These are phyloP conservation scores for Nepenthes mirabilis DNA, from an alignment of 148 eudicot species.

Conservation along the genomic window DNA sequence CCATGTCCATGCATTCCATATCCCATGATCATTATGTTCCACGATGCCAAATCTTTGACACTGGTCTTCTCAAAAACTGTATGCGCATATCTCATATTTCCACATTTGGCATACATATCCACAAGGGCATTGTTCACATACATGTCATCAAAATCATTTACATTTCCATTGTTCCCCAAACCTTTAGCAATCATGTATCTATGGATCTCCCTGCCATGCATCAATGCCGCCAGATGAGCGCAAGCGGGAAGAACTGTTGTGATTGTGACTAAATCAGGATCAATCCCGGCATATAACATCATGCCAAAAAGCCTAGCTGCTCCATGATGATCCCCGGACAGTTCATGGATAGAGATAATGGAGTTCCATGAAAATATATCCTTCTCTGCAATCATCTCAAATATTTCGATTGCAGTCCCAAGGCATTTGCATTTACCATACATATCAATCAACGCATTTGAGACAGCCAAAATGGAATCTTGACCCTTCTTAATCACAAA, in stretches of 20 bases:
- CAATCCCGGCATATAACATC: slow-evolving; percentile 32
- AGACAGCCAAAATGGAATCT: slow-evolving; percentile 26
- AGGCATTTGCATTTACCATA: slow-evolving; percentile 54
- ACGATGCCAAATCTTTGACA: slow-evolving; percentile 55
- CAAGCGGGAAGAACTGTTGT: slow-evolving; percentile 65
- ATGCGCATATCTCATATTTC: slow-evolving; percentile 46
- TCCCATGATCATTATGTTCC: slow-evolving; percentile 80
- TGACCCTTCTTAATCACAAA: slow-evolving; percentile 40
- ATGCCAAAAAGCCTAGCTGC: slow-evolving; percentile 25
- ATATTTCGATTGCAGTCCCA: slow-evolving; percentile 23
- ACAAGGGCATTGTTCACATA: slow-evolving; percentile 40
- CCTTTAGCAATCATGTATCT: slow-evolving; percentile 42
- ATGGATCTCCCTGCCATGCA: slow-evolving; percentile 52
- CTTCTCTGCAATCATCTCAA: slow-evolving; percentile 32
- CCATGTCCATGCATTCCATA: slow-evolving; percentile 74
- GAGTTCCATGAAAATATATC: slow-evolving; percentile 72
- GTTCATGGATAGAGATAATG: slow-evolving; percentile 41
- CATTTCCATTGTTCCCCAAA: slow-evolving; percentile 11
- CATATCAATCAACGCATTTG: slow-evolving; percentile 59
- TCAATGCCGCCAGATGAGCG: slow-evolving; percentile 41
- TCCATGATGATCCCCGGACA: slow-evolving; percentile 39
- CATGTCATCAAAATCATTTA: slow-evolving; percentile 12
- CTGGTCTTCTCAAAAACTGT: slow-evolving; percentile 36
- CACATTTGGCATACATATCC: slow-evolving; percentile 66
- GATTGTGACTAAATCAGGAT: slow-evolving; percentile 58